Evolutionary conservation across 2,329 filamentous ascomycete species (phyloP), one percentile per base, ranked within the genome.

Genomic region (Aspergillus sp.): DNA sequence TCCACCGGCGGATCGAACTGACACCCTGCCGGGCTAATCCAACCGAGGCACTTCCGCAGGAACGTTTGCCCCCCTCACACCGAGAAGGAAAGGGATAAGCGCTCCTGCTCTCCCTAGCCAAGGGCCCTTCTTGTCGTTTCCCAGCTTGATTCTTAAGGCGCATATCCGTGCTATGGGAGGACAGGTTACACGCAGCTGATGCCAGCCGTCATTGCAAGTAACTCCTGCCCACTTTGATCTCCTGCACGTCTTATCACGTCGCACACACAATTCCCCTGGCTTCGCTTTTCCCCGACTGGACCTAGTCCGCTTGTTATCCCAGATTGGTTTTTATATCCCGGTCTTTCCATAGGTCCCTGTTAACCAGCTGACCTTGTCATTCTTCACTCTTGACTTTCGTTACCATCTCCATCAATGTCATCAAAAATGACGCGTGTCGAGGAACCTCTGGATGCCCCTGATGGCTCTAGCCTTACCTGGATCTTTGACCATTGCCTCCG

Each of bases 401-500:
- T 54, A 13, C 57, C 25, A 32, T 32, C 28, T 47, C 48, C 15
- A 50, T 59, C 57, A 32, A 25, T 36, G 21, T 36, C 36, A 19
- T 30, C 36, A 51, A 65, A 41, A 23, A 67, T 69, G 66, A 58
- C 64, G 23, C 58, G 65, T 28, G 52, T 58, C 15, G 61, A 65
- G 43, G 62, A 70, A 57, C 50, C 55, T 13, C 58, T 66, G 51
- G 65, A 69, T 57, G 61, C 58, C 58, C 72, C 73, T 7, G 74
- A 79, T 65, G 79, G 78, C 63, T 75, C 76, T 39, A 74, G 76
- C 23, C 76, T 82, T 70, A 74, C 78, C 62, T 81, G 83, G 81
- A 84, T 87, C 62, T 78, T 87, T 53, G 85, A 87, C 60, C 85
- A 87, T 70, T 80, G 87, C 59, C 75, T 88, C 56, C 82, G 83